Base-by-base conservation (phyloP, 768 basidiomycete genomes). In the Amanita thiersii region DNA sequence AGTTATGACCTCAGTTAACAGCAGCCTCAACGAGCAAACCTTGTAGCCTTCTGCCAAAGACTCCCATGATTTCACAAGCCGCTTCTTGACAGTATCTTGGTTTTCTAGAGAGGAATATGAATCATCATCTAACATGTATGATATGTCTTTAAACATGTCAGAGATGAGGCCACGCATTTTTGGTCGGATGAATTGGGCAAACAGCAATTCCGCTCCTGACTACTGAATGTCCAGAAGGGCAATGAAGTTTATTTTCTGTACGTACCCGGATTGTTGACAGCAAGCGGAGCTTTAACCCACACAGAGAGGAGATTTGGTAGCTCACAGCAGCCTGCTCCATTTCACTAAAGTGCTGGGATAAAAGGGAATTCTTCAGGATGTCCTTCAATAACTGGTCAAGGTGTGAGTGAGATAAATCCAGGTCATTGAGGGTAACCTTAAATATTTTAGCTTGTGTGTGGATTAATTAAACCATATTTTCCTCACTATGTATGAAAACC, bases 131-230 rank as follows among this genome's bases (percentile, higher is more conserved):
- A 98, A 66, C 17, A 86, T 59, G 56, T 99, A 98, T 3, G 79
- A 78, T 5, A 91, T 73, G 48, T 93, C 93, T 56, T 83, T 91
- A 62, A 94, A 96, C 5, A 91, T 75, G 47, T 98, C 96, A 4
- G 77, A 62, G 35, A 97, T 70, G 34, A 98, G 67, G 25, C 77
- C 85, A 18, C 96, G 79, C 36, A 99, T 60, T 45, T 80, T 81
- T 0, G 96, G 93, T 14, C 93, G 76, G 52, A 93, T 73, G 7
- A 97, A 69, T 56, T 98, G 94, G 52, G 92, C 97, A 69, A 98
- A 97, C 26, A 98, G 68, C 52, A 94, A 90, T 51, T 99, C 96
- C 19, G 96, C 66, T 11, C 93, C 89, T 2, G 74, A 66, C 89
- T 92, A 34, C 15, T 40, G 20, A 39, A 23, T 46, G 28, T 32